Conservation (phyloP, 2,329 filamentous ascomycete genomes). For the Claviceps capensis region DNA sequence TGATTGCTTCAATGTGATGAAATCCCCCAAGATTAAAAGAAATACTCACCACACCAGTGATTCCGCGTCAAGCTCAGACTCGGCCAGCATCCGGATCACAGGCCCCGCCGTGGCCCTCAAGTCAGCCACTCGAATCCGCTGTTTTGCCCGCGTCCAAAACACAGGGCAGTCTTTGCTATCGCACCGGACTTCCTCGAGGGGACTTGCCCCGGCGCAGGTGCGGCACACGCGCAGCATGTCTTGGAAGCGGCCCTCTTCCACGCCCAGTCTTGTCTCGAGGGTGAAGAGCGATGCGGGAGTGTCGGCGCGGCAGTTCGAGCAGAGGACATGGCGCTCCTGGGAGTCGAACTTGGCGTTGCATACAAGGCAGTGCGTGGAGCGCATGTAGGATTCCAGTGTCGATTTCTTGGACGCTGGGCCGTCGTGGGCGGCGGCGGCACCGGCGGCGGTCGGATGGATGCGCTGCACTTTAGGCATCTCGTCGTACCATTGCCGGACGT, state of each 20-base stretch:
- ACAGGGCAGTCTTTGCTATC: constrained; percentile 88
- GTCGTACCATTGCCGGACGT: constrained; percentile 83
- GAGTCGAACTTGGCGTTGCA: constrained; percentile 33
- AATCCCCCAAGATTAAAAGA: no score
- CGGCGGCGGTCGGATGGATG: constrained; percentile 30
- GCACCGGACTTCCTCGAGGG: constrained; percentile 66
- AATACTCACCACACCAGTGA: constrained; percentile 20
- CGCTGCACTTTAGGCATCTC: constrained; percentile 89
- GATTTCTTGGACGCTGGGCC: constrained; percentile 33
- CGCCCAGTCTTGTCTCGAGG: constrained; percentile 47
- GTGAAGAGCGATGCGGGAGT: constrained; percentile 47
- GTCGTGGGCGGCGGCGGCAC: constrained; percentile 2
- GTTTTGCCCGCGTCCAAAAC: constrained; percentile 66
- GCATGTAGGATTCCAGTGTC: constrained; percentile 93
- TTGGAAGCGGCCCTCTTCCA: constrained; percentile 47
- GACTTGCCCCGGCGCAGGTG: constrained; percentile 61
- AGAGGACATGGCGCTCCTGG: constrained; percentile 31
- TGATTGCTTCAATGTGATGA: no score
- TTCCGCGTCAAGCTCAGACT: constrained; percentile 11
- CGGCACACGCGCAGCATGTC: constrained; percentile 63
- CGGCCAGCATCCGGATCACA: constrained; percentile 18
- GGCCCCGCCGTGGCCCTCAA: constrained; percentile 22
- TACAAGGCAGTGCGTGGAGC: constrained; percentile 61
- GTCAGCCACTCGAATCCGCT: constrained; percentile 32
- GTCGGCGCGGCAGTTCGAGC: constrained; percentile 39